Evolutionary conservation across 108 stramenopile genomes (phyloP), one percentile per base, ranked within the genome.

Genomic region (Nannochloropsis gaditana): DNA sequence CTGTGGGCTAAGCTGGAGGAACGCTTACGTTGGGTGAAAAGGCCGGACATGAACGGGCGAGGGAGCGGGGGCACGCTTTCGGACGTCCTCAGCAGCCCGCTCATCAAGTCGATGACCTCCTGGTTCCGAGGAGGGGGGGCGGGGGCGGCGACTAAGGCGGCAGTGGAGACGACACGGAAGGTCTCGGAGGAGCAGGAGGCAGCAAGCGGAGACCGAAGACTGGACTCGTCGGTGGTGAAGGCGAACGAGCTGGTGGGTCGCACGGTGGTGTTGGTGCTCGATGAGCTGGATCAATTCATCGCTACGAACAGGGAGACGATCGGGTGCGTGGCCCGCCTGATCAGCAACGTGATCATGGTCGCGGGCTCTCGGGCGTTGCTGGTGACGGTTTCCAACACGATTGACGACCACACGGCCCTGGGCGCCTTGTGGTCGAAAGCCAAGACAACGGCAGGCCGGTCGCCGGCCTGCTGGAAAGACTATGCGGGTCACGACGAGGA

Each of bases 371-470:
- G 59, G 59, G 59, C n/a, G 59, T 73, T 73, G 59, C 59, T 73
- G 15, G 59, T 73, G 6, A 73, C 59, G 3, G 59, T 73, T 6
- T n/a, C 19, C 8, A 73, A 73, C 8, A 73, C 59, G 19, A 73
- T 73, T 73, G 59, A 73, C n/a, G 59, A 73, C n/a, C 59, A 73
- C 59, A 73, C 59, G 4, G 59, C 59, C 59, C 59, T 73, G 59
- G 59, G 59, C 59, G 59, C 59, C 19, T 8, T 73, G n/a, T 73
- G 59, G 59, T 73, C 59, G 3, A 73, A 73, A n/a, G 59, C 2
- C 15, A 15, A n/a, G 15, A n/a, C 59, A n/a, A n/a, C n/a, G n/a
- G n/a, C n/a, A n/a, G 59, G 59, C 19, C 59, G 59, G 59, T n/a
- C 15, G 8, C 59, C 59, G 19, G 15, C 59, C 15, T n/a, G 59